phyloP scores from a whole-genome alignment of 768 basidiomycete genomes.

The Amanita polypyramis region DNA sequence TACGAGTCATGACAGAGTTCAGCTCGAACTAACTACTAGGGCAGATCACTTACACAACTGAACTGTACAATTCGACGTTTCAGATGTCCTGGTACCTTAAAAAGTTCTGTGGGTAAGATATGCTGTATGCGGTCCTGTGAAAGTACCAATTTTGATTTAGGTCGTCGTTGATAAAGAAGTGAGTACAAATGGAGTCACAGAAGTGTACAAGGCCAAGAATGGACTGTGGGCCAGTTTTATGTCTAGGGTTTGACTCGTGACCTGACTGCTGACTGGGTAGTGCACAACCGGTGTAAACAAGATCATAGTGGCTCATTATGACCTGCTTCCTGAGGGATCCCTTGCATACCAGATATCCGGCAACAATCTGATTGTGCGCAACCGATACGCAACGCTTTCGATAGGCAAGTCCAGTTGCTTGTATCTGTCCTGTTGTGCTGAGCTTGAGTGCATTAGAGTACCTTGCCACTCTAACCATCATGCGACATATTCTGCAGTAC shows the following conservation, averaged over 20 bases:
- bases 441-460: conserved; percentile 29
- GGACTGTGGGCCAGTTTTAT: conserved; percentile 50
- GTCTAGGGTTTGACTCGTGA: neutral
- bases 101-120: conserved; percentile 57
- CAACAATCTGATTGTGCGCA: conserved; percentile 50
- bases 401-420: conserved; percentile 30
- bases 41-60: conserved; percentile 40
- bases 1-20: too few relatives aligned
- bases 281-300: conserved; percentile 43
- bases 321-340: conserved; percentile 43
- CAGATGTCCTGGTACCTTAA: conserved; percentile 57
- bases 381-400: conserved; percentile 39
- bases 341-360: conserved; percentile 53
- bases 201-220: conserved; percentile 50
- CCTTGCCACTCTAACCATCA: conserved; percentile 42
- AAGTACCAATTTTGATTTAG: conserved; percentile 5
- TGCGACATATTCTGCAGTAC: conserved; percentile 45
- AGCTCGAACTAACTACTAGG: conserved; percentile 47
- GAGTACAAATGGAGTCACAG: conserved; percentile 64
- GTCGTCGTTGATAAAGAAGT: conserved; percentile 62
- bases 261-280: conserved; percentile 22
- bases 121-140: neutral
- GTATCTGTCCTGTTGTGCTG: neutral
- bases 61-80: conserved; percentile 29
- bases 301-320: conserved; percentile 50